Conservation (phyloP, 768 basidiomycete genomes). For the Hemileccinum rubropunctum region DNA sequence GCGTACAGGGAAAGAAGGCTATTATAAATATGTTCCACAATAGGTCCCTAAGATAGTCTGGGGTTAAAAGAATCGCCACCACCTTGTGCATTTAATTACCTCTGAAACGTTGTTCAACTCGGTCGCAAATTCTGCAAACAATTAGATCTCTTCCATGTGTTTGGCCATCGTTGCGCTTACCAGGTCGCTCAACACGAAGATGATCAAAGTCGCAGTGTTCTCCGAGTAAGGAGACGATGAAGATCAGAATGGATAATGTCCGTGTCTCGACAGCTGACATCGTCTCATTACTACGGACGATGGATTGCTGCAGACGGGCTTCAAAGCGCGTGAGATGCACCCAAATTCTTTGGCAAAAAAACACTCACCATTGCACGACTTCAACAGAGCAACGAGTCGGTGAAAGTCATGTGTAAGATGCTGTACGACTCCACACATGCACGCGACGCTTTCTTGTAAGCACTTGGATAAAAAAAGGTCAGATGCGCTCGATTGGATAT, state of each 20-base stretch:
- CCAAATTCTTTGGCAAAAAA: neutral
- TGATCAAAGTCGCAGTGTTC: conserved; percentile 89
- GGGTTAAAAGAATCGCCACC: neutral
- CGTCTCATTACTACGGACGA: conserved; percentile 41
- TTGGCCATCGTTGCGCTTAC: conserved; percentile 39
- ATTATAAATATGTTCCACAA: conserved; percentile 82
- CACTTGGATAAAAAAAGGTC: conserved; percentile 44
- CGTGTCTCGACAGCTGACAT: conserved; percentile 50
- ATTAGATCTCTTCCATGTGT: neutral
- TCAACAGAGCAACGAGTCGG: conserved; percentile 73
- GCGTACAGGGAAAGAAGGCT: conserved; percentile 70
- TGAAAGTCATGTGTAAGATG: conserved; percentile 84
- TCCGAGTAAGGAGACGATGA: conserved; percentile 80
- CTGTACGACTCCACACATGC: conserved; percentile 83
- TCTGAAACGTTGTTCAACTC: conserved; percentile 60
- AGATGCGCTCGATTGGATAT: neutral
- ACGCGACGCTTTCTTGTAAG: conserved; percentile 89
- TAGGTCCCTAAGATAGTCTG: conserved; percentile 45
- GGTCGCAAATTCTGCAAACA: conserved; percentile 43
- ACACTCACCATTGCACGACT: conserved; percentile 73
- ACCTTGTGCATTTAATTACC: conserved; percentile 29
- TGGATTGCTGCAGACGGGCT: conserved; percentile 64
- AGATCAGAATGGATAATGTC: conserved; percentile 67
- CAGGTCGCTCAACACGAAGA: conserved; percentile 56
- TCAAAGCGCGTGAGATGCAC: conserved; percentile 13